Conservation (phyloP, 306 rosid species). For the Vigna unguiculata region DNA sequence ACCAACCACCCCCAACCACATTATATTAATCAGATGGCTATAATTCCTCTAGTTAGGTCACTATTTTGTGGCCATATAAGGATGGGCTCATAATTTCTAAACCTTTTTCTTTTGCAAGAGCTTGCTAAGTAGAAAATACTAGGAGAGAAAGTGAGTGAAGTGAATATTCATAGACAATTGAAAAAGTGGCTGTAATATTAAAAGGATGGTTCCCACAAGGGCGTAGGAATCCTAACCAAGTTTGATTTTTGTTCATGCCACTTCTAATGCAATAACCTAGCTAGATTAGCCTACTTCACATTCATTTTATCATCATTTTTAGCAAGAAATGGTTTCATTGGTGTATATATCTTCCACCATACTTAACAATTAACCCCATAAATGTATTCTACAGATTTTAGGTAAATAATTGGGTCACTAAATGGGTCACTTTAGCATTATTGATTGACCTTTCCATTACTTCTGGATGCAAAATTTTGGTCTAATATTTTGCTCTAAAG, state of each 20-base stretch:
- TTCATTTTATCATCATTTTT: background rate
- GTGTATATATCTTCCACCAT: background rate
- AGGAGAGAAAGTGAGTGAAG: constrained; percentile 68
- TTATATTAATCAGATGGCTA: constrained; percentile 31
- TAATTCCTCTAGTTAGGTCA: constrained; percentile 36
- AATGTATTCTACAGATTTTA: background rate
- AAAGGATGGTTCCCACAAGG: constrained; percentile 69
- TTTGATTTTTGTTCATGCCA: constrained; percentile 34
- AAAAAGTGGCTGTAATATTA: constrained; percentile 80
- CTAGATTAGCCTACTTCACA: constrained; percentile 2
- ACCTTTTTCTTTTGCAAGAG: constrained; percentile 64
- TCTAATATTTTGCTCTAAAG: too few relatives aligned
- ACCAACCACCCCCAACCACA: background rate
- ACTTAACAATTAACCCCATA: background rate
- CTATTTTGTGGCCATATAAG: constrained; percentile 50
- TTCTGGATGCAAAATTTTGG: too few relatives aligned
- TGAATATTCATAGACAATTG: constrained; percentile 55
- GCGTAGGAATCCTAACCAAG: constrained; percentile 81
- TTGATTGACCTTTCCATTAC: background rate
- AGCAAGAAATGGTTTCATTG: background rate
- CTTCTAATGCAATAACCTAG: constrained; percentile 14
- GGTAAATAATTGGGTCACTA: background rate
- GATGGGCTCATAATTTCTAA: constrained; percentile 94
- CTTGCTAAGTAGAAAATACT: constrained; percentile 69
- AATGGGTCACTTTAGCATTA: background rate